Evolutionary conservation across 2,329 filamentous ascomycete genomes (phyloP).

Genomic region (Dothideomycetes sp.): DNA sequence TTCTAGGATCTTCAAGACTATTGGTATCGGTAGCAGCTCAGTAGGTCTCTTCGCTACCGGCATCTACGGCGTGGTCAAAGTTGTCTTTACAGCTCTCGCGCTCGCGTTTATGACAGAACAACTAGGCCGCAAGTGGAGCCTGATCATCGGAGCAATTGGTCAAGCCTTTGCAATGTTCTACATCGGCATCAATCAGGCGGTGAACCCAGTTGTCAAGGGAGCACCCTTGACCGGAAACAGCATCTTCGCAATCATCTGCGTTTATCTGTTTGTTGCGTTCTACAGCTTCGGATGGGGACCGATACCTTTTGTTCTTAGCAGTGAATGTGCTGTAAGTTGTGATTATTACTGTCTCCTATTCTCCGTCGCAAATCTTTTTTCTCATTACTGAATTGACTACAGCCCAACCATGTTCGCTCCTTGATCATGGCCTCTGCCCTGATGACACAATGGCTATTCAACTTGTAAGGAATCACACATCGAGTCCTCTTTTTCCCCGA

Average conservation of each 20-base stretch:
- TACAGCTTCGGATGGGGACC: conserved; percentile 40
- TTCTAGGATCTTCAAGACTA: conserved; percentile 36
- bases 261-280: conserved; percentile 41
- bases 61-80: conserved; percentile 40
- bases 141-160: conserved; percentile 34
- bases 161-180: conserved; percentile 38
- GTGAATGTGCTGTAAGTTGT: conserved; percentile 24
- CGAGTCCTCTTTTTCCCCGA: no score
- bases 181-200: conserved; percentile 23
- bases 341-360: background rate
- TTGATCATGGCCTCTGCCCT: conserved; percentile 36
- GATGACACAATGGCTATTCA: conserved; percentile 40
- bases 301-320: conserved; percentile 36
- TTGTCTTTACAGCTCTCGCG: conserved; percentile 34
- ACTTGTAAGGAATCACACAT: no score
- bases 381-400: background rate
- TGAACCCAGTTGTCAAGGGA: conserved; percentile 45
- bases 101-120: conserved; percentile 39
- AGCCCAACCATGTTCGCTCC: conserved; percentile 28
- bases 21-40: conserved; percentile 31
- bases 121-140: conserved; percentile 36
- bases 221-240: conserved; percentile 52
- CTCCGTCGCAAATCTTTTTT: background rate
- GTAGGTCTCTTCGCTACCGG: conserved; percentile 38
- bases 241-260: conserved; percentile 43